Evolutionary conservation across 805 yeast species (phyloP).

Genomic region (Nakazawaea ambrosiae): DNA sequence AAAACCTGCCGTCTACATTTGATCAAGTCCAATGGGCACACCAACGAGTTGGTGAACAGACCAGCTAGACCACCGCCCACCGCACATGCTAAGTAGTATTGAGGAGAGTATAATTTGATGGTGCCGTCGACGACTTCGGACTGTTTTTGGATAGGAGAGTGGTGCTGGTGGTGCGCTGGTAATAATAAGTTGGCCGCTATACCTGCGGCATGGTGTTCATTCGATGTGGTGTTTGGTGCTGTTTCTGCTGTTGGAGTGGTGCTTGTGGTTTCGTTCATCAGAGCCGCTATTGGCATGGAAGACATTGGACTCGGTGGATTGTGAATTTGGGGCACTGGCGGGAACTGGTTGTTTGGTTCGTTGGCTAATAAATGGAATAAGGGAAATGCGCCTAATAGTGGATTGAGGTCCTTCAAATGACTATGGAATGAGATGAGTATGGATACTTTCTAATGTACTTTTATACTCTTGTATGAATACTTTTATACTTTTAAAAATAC

Average conservation of each 20-base stretch:
- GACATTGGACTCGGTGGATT: too few relatives aligned
- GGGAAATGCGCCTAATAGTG: too few relatives aligned
- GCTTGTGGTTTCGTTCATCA: slow-evolving; percentile 1
- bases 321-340: too few relatives aligned
- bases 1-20: slow-evolving; percentile 12
- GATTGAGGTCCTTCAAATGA: too few relatives aligned
- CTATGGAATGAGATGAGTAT: too few relatives aligned
- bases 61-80: slow-evolving; percentile 10
- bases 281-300: slow-evolving; percentile 4
- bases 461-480: too few relatives aligned
- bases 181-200: not conserved
- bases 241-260: not conserved
- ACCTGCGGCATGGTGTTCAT: not conserved
- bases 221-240: not conserved
- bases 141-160: slow-evolving; percentile 6
- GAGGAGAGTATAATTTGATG: slow-evolving; percentile 5
- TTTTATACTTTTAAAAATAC: too few relatives aligned
- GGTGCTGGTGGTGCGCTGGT: slow-evolving; percentile 3
- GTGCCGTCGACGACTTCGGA: slow-evolving; percentile 1
- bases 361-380: too few relatives aligned
- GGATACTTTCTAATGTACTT: too few relatives aligned
- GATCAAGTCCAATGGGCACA: slow-evolving; percentile 10
- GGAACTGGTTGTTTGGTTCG: too few relatives aligned
- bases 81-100: slow-evolving; percentile 6
- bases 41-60: slow-evolving; percentile 10